phyloP scores from a whole-genome alignment of 2,329 filamentous ascomycete genomes.

The Pezicula carpinea region DNA sequence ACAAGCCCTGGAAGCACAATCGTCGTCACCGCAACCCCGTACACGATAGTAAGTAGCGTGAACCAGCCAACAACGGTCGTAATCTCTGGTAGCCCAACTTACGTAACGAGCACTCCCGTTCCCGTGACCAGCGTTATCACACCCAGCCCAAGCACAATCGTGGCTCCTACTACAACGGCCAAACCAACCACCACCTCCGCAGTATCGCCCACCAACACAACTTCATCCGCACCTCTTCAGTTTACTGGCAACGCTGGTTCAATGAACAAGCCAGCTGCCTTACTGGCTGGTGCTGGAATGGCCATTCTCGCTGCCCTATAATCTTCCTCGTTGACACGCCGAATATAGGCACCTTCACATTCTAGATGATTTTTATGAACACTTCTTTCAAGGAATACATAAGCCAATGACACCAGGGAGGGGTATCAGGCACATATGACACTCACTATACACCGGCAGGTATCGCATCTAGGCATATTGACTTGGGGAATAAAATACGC shows the following conservation, averaged over 20 bases:
- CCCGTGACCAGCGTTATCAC: conserved; percentile 5
- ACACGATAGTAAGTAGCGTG: background rate
- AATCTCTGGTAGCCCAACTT: background rate
- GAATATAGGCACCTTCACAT: background rate
- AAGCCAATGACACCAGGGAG: too few relatives aligned
- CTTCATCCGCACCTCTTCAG: conserved; percentile 16
- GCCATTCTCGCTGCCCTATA: conserved; percentile 25
- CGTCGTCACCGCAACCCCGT: conserved; percentile 8
- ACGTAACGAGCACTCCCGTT: conserved; percentile 1
- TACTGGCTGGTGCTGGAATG: conserved; percentile 22
- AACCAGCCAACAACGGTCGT: conserved; percentile 1
- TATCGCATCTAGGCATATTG: too few relatives aligned
- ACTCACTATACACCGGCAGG: too few relatives aligned
- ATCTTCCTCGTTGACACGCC: background rate
- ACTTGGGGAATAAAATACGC: too few relatives aligned
- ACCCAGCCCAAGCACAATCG: conserved; percentile 6
- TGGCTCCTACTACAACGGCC: conserved; percentile 1
- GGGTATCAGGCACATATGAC: too few relatives aligned
- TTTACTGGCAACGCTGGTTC: conserved; percentile 15
- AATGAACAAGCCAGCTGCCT: conserved; percentile 19
- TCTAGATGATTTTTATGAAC: background rate
- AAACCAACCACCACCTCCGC: background rate
- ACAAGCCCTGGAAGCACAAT: conserved; percentile 10
- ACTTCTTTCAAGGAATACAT: background rate
- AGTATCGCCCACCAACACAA: background rate